phyloP scores from a whole-genome alignment of 306 rosid genomes.

The Pueraria montana region DNA sequence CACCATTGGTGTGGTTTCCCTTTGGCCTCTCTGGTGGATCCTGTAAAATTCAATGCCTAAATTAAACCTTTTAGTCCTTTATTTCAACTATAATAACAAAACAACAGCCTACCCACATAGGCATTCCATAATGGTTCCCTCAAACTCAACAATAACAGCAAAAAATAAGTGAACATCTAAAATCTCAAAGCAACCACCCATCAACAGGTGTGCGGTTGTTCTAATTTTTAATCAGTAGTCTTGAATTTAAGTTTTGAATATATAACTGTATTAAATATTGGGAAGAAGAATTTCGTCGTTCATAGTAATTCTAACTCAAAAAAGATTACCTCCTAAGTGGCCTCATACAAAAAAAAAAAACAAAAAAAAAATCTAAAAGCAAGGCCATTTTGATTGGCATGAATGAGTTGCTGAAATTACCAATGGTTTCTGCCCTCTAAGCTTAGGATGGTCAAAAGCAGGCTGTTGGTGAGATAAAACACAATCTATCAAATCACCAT shows the following conservation, averaged over 20 bases:
- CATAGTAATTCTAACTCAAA: background rate
- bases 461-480: conserved; percentile 84
- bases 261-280: background rate
- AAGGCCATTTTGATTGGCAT: conserved; percentile 25
- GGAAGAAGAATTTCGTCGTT: background rate
- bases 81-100: conserved; percentile 11
- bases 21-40: conserved; percentile 91
- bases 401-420: conserved; percentile 54
- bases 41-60: conserved; percentile 58
- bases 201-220: background rate
- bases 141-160: conserved; percentile 5
- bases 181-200: background rate
- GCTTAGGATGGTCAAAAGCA: conserved; percentile 90
- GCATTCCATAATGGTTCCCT: background rate
- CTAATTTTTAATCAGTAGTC: background rate
- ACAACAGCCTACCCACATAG: background rate
- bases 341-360: too few species aligned
- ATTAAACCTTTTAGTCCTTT: conserved; percentile 22
- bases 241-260: background rate
- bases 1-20: conserved; percentile 51
- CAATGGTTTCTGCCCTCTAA: conserved; percentile 79
- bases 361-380: background rate
- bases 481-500: conserved; percentile 96
- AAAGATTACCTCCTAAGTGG: background rate
- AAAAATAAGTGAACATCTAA: background rate